A percentile compares a stretch with the other conserved stretches of the same genome.
Evolutionary conservation across 23 red algal species (phyloP).

Genomic region (Gracilaria gracilis): DNA sequence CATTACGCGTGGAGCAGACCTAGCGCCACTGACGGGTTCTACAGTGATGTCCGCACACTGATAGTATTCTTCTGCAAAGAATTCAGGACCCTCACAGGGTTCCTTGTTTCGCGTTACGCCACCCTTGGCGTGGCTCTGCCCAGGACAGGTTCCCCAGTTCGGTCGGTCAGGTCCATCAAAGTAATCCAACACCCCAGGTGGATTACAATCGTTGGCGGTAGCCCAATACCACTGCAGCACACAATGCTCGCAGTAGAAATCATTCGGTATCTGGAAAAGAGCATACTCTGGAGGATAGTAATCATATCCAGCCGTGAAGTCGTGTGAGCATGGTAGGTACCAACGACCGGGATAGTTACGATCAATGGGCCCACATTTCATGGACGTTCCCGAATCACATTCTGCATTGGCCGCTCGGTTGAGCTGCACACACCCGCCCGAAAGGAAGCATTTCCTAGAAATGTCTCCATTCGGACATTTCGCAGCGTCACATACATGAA

Average conservation of each 20-base stretch:
- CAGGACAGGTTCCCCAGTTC: slow-evolving; percentile 50
- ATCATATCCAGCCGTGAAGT: background rate
- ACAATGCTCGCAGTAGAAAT: slow-evolving; percentile 69
- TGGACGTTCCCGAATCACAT: slow-evolving; percentile 48
- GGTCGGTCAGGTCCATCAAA: slow-evolving; percentile 55
- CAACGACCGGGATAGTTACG: slow-evolving; percentile 55
- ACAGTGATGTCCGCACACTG: slow-evolving; percentile 63
- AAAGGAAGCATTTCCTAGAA: slow-evolving; percentile 18
- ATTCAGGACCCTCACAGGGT: background rate
- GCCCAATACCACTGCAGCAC: slow-evolving; percentile 81
- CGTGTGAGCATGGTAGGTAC: slow-evolving; percentile 64
- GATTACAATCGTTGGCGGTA: slow-evolving; percentile 66
- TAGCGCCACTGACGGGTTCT: slow-evolving; percentile 8
- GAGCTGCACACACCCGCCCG: slow-evolving; percentile 48
- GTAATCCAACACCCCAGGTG: slow-evolving; percentile 60
- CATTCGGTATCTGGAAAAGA: slow-evolving; percentile 30
- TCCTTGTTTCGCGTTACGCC: slow-evolving; percentile 29
- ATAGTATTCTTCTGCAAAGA: slow-evolving; percentile 47
- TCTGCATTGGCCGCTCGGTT: slow-evolving; percentile 45
- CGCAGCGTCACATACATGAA: slow-evolving; percentile 59
- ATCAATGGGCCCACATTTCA: slow-evolving; percentile 66
- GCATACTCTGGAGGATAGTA: slow-evolving; percentile 1
- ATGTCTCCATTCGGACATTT: slow-evolving; percentile 47
- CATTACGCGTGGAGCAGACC: background rate
- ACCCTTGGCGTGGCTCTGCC: slow-evolving; percentile 43